Base-by-base conservation (phyloP, 768 basidiomycete species). In the Glaciozyma martinii region DNA sequence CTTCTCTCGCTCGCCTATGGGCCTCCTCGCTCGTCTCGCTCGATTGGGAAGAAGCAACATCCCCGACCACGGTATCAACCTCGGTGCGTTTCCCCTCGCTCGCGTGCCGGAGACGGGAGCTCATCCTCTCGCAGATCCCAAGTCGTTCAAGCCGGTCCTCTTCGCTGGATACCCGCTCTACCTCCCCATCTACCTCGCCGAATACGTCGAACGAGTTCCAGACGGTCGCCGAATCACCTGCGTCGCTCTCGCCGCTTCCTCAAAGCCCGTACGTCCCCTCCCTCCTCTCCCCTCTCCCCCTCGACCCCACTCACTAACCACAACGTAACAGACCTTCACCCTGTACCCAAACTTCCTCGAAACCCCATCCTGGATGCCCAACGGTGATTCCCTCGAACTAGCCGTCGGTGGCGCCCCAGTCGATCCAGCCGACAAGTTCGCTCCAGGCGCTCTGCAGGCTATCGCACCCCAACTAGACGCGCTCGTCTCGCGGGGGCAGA, bases 111-210 rank as follows among this genome's bases (percentile, higher is more conserved):
- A 52, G 27, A 25, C 29, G 50, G 16, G 12, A n/a, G 3, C 27
- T 52, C 37, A 40, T 9, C 25, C 29, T 15, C 23, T 25, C 13
- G 6, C 50, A 52, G 50, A 52, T 30, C 27, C 50, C 27, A 27
- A 25, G 10, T 5, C 50, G 12, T 52, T 27, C 50, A 52, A 52
- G 19, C 25, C 27, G 13, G 30, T 30, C 50, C 25, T 52, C 16
- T 52, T 52, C 27, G 50, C 50, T 16, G 50, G 27, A 25, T 52
- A 52, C 21, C 50, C 50, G 25, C 50, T 52, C 27, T 52, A 52
- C 50, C 50, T 52, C 13, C 50, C 50, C 27, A 52, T 52, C 50
- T 52, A 52, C 27, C 50, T 52, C 27, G 50, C 27, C 50, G 50
- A 52, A 30, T 52, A 52, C 27, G 50, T 40, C 37, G 37, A 40